Evolutionary conservation across 2,329 filamentous ascomycete species (phyloP).

Genomic region (Exophiala alcalophila): DNA sequence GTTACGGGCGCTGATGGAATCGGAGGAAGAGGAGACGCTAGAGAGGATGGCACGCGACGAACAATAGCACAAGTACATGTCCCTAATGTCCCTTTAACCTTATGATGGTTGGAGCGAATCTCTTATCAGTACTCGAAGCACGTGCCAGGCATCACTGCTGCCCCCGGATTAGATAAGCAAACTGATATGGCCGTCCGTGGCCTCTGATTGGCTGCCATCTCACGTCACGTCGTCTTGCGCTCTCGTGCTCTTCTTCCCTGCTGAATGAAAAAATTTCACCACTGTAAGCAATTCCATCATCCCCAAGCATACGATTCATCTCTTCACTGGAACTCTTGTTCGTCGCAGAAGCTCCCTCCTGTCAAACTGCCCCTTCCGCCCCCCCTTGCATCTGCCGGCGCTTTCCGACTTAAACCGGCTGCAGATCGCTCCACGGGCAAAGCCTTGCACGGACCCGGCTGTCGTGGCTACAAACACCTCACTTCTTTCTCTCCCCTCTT

Average conservation of each 20-base stretch:
- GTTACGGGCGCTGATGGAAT: conserved; percentile 84
- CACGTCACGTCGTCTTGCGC: conserved; percentile 6
- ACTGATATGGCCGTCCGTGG: conserved; percentile 5
- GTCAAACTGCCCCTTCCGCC: too few species aligned
- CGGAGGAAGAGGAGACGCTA: conserved; percentile 51
- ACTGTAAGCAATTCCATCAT: conserved; percentile 2
- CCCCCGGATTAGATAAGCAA: conserved; percentile 22
- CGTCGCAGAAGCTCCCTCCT: too few species aligned
- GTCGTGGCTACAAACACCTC: conserved; percentile 12
- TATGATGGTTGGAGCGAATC: too few species aligned
- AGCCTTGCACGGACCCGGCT: conserved; percentile 18
- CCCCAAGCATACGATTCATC: conserved; percentile 5
- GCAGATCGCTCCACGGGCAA: conserved; percentile 17
- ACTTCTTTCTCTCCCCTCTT: conserved; percentile 3
- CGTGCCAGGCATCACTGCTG: conserved; percentile 3
- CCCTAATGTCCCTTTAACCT: too few species aligned
- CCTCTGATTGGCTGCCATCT: conserved; percentile 19
- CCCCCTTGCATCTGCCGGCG: conserved; percentile 14
- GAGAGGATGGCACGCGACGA: conserved; percentile 29
- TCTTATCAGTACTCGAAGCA: conserved; percentile 9
- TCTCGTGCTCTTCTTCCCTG: conserved; percentile 7
- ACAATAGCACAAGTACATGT: conserved; percentile 19
- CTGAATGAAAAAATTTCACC: conserved; percentile 15
- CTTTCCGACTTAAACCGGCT: conserved; percentile 19
- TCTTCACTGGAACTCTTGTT: background rate